Percentiles rank a stretch among this genome's conserved stretches.
These are phyloP conservation scores for Fusarium sp. DNA, from an alignment of 2,329 filamentous ascomycete species.

Conservation along the genomic window DNA sequence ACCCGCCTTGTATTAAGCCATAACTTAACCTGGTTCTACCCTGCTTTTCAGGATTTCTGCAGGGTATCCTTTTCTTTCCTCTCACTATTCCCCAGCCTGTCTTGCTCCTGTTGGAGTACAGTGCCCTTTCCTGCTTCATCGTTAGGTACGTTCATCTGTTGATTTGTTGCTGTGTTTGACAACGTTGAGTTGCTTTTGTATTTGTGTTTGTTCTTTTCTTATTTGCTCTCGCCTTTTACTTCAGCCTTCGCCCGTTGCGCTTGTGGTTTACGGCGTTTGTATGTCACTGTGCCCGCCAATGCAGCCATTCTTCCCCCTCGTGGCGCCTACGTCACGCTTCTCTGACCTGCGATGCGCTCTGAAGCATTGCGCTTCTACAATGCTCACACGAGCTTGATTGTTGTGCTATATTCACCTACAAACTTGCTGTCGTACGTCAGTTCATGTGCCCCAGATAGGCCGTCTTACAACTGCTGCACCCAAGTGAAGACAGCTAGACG, in stretches of 20 bases:
- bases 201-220: not conserved
- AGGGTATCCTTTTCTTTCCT: not conserved
- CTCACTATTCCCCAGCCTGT: not conserved
- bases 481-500: conserved; percentile 20
- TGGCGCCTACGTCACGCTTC: conserved; percentile 44
- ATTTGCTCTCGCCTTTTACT: not conserved
- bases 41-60: conserved; percentile 9
- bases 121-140: conserved; percentile 13
- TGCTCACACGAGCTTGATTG: conserved; percentile 4
- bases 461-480: conserved; percentile 1
- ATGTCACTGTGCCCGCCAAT: conserved; percentile 29
- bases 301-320: conserved; percentile 29
- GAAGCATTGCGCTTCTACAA: conserved; percentile 16
- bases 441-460: not conserved
- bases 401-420: conserved; percentile 6
- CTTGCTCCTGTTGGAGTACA: conserved; percentile 11
- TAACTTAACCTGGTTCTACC: conserved; percentile 13
- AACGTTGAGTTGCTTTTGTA: not conserved
- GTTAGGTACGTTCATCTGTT: conserved; percentile 30
- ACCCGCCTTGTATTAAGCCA: conserved; percentile 16
- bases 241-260: conserved; percentile 1
- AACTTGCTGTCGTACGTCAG: not conserved
- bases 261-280: conserved; percentile 8
- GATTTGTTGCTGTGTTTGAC: conserved; percentile 11
- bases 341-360: conserved; percentile 31